Conservation (phyloP, 805 yeast genomes). For the Teunomyces atbi region DNA sequence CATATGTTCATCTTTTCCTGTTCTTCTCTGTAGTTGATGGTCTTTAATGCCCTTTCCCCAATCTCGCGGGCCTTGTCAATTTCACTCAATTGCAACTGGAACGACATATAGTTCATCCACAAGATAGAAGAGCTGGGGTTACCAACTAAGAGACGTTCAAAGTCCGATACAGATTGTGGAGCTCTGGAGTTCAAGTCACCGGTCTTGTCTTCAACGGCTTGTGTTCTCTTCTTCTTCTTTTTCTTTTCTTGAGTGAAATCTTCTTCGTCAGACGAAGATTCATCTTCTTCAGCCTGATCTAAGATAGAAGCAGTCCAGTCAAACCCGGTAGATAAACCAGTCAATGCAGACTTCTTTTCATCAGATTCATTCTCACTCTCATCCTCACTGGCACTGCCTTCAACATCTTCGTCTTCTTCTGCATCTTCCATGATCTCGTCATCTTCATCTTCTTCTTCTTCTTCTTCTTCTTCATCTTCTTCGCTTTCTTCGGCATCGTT, state of each 20-base stretch:
- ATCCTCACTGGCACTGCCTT: slow-evolving; percentile 11
- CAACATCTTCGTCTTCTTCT: slow-evolving; percentile 20
- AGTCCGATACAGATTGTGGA: slow-evolving; percentile 89
- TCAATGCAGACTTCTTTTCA: slow-evolving; percentile 22
- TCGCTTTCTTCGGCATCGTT: slow-evolving; percentile 26
- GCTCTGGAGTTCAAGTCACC: slow-evolving; percentile 79
- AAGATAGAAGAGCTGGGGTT: slow-evolving; percentile 89
- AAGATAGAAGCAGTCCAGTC: slow-evolving; percentile 94
- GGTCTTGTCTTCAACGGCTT: slow-evolving; percentile 71
- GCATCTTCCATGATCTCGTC: slow-evolving; percentile 17
- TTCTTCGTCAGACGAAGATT: slow-evolving; percentile 53
- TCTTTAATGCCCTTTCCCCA: slow-evolving; percentile 87
- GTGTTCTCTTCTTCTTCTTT: slow-evolving; percentile 45
- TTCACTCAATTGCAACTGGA: slow-evolving; percentile 92
- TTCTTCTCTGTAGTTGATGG: slow-evolving; percentile 88
- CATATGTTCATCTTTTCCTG: slow-evolving; percentile 90
- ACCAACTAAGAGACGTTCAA: slow-evolving; percentile 87
- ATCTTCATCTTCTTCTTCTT: slow-evolving; percentile 27
- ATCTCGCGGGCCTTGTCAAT: slow-evolving; percentile 91
- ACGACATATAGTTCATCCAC: slow-evolving; percentile 99
- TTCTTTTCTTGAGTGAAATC: slow-evolving; percentile 55
- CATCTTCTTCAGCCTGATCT: slow-evolving; percentile 69
- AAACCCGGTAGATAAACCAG: slow-evolving; percentile 82
- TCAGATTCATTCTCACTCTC: slow-evolving; percentile 23
- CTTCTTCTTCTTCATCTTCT: slow-evolving; percentile 26